A percentile compares a stretch with the other conserved stretches of the same genome.
phyloP scores from a whole-genome alignment of 495 filamentous ascomycete genomes.

The Aspergillus asperescens region DNA sequence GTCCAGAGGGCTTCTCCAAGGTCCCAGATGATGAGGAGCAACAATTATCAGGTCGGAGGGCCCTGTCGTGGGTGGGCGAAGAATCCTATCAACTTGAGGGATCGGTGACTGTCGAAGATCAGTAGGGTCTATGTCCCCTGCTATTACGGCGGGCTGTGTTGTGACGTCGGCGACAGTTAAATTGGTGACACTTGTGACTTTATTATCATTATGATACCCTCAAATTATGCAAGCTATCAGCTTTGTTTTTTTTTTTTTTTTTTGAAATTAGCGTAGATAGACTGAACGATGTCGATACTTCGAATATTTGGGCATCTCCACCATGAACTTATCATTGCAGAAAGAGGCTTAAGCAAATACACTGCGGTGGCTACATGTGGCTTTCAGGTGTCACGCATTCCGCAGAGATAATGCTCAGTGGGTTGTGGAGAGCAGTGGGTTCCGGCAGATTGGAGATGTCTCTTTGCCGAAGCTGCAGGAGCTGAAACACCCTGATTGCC shows the following conservation, averaged over 20 bases:
- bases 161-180: not conserved
- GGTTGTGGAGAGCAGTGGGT: not conserved
- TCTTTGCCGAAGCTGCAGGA: not conserved
- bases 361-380: conserved; percentile 23
- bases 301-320: not conserved
- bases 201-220: conserved; percentile 16
- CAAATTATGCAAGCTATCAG: not conserved
- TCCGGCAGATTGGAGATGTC: not conserved
- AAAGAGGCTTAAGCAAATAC: not conserved
- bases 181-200: not conserved
- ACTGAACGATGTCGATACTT: conserved; percentile 20
- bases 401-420: not conserved
- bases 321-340: conserved; percentile 59
- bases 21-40: conserved; percentile 49
- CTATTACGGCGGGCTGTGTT: not conserved
- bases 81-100: conserved; percentile 29
- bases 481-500: not conserved
- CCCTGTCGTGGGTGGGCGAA: conserved; percentile 8
- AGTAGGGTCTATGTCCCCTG: conserved; percentile 1
- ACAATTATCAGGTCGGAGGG: conserved; percentile 18
- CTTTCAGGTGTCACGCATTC: not conserved
- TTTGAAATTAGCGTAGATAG: conserved; percentile 39
- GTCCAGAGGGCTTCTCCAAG: conserved; percentile 36
- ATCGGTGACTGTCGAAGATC: conserved; percentile 5
- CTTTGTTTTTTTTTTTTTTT: not conserved